Evolutionary conservation across 176 grass and related monocot species (phyloP), one percentile per base, ranked within the genome.

Genomic region (Coix lacrymajobi): DNA sequence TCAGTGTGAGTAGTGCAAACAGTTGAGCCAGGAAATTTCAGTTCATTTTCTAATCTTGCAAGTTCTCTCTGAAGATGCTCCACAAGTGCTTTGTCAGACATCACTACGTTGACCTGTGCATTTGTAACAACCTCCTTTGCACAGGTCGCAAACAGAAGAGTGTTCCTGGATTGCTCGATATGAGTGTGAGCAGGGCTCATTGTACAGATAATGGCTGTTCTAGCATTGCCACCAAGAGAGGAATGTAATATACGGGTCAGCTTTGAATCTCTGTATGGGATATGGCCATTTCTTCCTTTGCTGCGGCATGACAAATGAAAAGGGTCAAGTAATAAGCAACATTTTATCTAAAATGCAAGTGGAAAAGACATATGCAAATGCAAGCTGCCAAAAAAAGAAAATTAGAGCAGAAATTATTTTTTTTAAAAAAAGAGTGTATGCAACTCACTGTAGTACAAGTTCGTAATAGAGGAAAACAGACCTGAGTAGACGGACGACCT

Each of bases 211-310:
- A 99, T 92, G 51, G 91, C 91, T 16, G 93, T 99, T 87, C 96
- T 93, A 37, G 93, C 93, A 76, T 94, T 94, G 30, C 96, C 93
- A 69, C 96, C 96, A 36, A 99, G 79, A 28, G 93, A 92, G 2
- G 87, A 81, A 12, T 99, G 93, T 73, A 99, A 89, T 79, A 99
- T 99, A 33, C 96, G 87, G 14, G 96, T 96, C 75, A 96, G 69
- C 75, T 99, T 99, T 61, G 96, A 99, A 82, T 99, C 96, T 79
- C 96, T 88, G 73, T 96, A 99, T 51, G 93, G 96, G 57, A 96
- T 86, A 66, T 99, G 93, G 3, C 96, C 96, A 41, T 90, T 92
- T 86, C 89, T 94, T 63, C 93, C 96, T 71, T 99, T 99, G 87
- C 96, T 96, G 82, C 73, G 79, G 14, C n/a, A 76, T 45, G 29